Evolutionary conservation across 1,284 basidiomycete genomes (phyloP), one percentile per base, ranked within the genome.

Genomic region (Ceratobasidium papillatum): DNA sequence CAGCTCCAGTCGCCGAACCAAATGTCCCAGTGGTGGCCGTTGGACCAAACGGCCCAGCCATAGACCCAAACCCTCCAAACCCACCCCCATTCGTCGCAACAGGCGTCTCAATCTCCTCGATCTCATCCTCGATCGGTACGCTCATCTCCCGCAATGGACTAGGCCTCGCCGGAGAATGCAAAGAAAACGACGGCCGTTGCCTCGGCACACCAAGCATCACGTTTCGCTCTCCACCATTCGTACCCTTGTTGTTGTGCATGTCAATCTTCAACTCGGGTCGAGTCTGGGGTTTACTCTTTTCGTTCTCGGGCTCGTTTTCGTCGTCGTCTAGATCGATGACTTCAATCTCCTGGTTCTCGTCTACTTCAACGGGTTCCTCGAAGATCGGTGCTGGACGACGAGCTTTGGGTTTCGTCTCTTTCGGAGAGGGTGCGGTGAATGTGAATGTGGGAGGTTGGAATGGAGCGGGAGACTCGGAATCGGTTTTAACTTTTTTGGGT

Each of bases 391-490:
- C n/a, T 1, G 66, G 66, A 9, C 66, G 66, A 22, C 66, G 51
- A 1, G 66, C 66, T 45, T 69, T 69, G 9, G 66, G 66, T 19
- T 47, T 69, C 25, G 52, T 56, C 7, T 69, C 66, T 47, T 58
- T 69, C n/a, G 66, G 66, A 27, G 66, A 58, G 27, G 66, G 52
- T 56, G 66, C 66, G n/a, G 66, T 69, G 38, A 69, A 56, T 17
- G 66, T 69, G 19, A 69, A 30, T 7, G 51, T 69, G 8, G 66
- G 66, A 7, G 52, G 64, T 45, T 63, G 61, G 64, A 41, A n/a
- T 17, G 59, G 66, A 3, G 66, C 38, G 38, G 66, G 54, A 36
- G 66, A 22, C 22, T 56, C 66, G n/a, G 51, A 38, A n/a, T 30
- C 30, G 11, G 66, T 69, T 58, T 45, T 56, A 12, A 38, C 25